Evolutionary conservation across 352 stramenopile species (phyloP), one percentile per base, ranked within the genome.

Genomic region (Globisporangium apiculatum): DNA sequence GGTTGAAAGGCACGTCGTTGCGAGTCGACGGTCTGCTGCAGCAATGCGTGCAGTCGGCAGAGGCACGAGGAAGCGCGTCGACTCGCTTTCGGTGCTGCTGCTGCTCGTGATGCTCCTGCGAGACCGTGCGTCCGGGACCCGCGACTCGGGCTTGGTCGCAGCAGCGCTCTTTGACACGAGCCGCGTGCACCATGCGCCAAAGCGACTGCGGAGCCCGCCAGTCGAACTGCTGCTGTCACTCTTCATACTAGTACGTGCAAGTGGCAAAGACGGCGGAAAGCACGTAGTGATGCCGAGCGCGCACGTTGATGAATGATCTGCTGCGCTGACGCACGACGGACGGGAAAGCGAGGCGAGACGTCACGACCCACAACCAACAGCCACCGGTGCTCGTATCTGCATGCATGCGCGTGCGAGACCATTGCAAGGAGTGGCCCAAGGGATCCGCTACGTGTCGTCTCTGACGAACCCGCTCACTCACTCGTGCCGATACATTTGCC

Each of bases 111-210:
- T n/a, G n/a, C n/a, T 42, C 7, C 40, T 43, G 11, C 40, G 40
- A 2, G 40, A 43, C 7, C 7, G 7, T 43, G 7, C 3, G 40
- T 43, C 40, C 9, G 51, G 52, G 36, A 58, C 35, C 54, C 60
- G 58, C 36, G 49, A 58, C 48, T 66, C 53, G 37, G 57, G 31
- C 41, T 61, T 48, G 4, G 60, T 66, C 36, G 24, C 53, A 11
- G 60, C 18, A 15, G 17, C 47, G 14, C 47, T 35, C 37, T 7
- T 12, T 14, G 37, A 6, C 2, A 61, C n/a, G 35, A 61, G 35
- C 24, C 48, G 54, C 38, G 43, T 37, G 41, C 60, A 66, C 60
- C 54, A 66, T 0, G 54, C 48, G 49, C 48, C 37, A 40, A 66
- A 40, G 18, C 54, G 53, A n/a, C 14, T 35, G 6, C 50, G 60